phyloP scores from a whole-genome alignment of 768 basidiomycete genomes.

The Leccinum variicolor region DNA sequence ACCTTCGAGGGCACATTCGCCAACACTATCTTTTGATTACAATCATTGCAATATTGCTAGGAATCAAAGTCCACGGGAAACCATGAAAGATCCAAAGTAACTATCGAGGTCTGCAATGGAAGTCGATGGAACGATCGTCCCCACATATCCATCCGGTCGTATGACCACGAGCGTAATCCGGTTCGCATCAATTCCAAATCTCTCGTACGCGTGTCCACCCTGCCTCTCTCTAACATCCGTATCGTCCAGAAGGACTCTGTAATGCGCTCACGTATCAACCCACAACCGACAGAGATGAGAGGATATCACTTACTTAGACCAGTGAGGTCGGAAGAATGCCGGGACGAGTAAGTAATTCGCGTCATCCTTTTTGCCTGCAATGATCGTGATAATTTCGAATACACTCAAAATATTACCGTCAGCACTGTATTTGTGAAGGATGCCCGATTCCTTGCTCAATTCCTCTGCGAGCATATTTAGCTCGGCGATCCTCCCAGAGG shows the following conservation, averaged over 20 bases:
- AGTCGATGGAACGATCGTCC: neutral
- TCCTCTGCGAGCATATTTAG: neutral
- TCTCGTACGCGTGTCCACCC: neutral
- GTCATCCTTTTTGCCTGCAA: neutral
- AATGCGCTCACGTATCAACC: neutral
- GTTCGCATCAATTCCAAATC: neutral
- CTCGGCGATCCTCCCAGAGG: neutral
- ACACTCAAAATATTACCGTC: neutral
- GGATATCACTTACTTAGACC: neutral
- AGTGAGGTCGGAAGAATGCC: neutral
- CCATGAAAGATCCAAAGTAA: neutral
- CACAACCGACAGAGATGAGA: neutral
- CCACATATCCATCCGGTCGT: neutral
- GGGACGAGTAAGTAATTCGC: neutral
- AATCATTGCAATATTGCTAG: no score
- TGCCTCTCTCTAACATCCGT: neutral
- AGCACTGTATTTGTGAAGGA: neutral
- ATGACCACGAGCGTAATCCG: neutral
- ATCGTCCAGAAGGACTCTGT: neutral
- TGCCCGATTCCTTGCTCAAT: neutral
- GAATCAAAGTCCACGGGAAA: neutral
- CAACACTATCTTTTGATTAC: neutral
- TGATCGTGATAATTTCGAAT: neutral
- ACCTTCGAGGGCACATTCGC: neutral
- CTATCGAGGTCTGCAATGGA: neutral